Conservation (phyloP, 73 alveolate genomes). For the Blepharisma japonicum region DNA sequence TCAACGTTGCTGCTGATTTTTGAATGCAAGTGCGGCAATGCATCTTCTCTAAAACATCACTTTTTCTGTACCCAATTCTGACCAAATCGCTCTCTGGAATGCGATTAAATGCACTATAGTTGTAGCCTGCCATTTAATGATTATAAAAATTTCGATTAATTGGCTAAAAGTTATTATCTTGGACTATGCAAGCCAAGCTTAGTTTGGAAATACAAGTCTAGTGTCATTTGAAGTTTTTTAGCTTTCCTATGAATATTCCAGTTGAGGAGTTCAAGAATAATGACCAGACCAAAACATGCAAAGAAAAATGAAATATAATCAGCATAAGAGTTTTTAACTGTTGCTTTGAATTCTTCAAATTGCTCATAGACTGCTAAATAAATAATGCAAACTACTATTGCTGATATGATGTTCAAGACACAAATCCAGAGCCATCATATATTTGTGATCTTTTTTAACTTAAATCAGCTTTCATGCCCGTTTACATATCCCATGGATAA, state of each 20-base stretch:
- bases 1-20: conserved; percentile 3
- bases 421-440: not conserved
- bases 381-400: not conserved
- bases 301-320: not conserved
- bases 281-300: not conserved
- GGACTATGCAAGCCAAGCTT: conserved; percentile 27
- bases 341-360: not conserved
- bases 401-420: not conserved
- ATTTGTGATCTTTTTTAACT: not conserved
- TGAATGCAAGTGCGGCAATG: conserved; percentile 12
- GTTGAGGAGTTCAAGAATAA: not conserved
- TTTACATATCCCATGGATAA: not conserved
- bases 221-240: not conserved
- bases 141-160: not conserved
- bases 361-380: not conserved
- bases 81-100: conserved; percentile 8
- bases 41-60: not conserved
- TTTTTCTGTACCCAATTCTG: conserved; percentile 17
- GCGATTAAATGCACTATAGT: not conserved
- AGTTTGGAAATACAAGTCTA: conserved; percentile 19
- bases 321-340: not conserved
- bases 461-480: conserved; percentile 14
- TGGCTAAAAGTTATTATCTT: not conserved
- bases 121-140: not conserved
- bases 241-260: not conserved